phyloP scores from a whole-genome alignment of 768 basidiomycete genomes.

The Russula dissimulans region DNA sequence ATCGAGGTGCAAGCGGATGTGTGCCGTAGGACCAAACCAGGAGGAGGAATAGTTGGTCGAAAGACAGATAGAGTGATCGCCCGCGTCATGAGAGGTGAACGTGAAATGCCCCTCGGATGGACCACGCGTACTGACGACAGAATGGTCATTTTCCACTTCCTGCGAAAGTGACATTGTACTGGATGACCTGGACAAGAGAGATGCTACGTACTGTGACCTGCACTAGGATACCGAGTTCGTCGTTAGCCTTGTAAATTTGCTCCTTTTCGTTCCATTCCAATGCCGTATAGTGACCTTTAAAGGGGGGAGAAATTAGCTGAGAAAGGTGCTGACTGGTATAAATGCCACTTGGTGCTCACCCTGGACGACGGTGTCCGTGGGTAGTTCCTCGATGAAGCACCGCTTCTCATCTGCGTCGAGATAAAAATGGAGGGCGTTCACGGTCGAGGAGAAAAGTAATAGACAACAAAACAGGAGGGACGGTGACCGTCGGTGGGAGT shows the following conservation, averaged over 20 bases:
- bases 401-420: conserved; percentile 88
- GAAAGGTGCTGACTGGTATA: not conserved
- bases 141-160: conserved; percentile 80
- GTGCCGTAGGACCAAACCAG: conserved; percentile 70
- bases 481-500: conserved; percentile 9
- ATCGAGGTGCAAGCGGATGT: conserved; percentile 92
- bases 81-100: conserved; percentile 93
- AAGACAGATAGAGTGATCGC: conserved; percentile 95
- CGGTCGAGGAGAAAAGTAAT: conserved; percentile 35
- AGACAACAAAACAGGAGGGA: conserved; percentile 29
- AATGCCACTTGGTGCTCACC: conserved; percentile 37
- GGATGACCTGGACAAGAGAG: not conserved
- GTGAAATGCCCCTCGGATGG: conserved; percentile 89
- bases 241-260: conserved; percentile 61
- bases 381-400: conserved; percentile 95
- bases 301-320: not conserved
- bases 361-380: conserved; percentile 91
- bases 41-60: conserved; percentile 76
- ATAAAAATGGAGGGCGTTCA: conserved; percentile 89
- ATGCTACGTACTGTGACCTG: conserved; percentile 67
- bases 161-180: conserved; percentile 26
- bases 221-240: conserved; percentile 79
- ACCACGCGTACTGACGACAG: conserved; percentile 83
- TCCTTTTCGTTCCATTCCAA: conserved; percentile 78
- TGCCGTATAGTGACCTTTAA: conserved; percentile 81